These are phyloP conservation scores for Avena insularis DNA, from an alignment of 176 grass and related monocot species.

Conservation along the genomic window DNA sequence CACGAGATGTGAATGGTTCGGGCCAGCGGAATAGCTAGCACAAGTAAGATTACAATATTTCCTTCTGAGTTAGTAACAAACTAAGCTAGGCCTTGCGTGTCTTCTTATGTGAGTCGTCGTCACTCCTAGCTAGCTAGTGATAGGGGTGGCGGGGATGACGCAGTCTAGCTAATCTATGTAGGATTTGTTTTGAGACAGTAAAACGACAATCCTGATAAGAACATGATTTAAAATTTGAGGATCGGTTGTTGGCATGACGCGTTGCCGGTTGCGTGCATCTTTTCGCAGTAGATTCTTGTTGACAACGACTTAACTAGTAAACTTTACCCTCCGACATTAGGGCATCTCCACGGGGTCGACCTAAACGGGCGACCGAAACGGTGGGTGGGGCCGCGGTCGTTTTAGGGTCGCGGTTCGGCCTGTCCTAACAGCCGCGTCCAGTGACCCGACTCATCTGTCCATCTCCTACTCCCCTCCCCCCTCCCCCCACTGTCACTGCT, in stretches of 20 bases:
- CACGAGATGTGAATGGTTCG: background rate
- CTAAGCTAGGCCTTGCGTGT: conserved; percentile 9
- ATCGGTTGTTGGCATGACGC: conserved; percentile 1
- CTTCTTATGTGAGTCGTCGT: conserved; percentile 14
- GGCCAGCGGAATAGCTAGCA: conserved; percentile 18
- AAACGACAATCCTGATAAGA: conserved; percentile 56
- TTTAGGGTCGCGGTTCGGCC: no score
- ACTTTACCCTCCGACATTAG: background rate
- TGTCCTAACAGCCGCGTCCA: no score
- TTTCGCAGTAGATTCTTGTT: conserved; percentile 19
- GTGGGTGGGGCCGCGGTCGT: no score
- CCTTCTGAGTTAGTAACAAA: background rate
- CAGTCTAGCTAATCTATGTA: conserved; percentile 16
- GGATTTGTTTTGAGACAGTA: conserved; percentile 44
- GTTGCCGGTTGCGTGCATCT: conserved; percentile 20
- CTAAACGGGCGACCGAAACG: no score
- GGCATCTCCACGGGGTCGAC: no score
- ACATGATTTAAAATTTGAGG: conserved; percentile 13
- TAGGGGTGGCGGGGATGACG: conserved; percentile 43
- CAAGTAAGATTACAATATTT: background rate
- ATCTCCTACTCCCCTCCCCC: no score
- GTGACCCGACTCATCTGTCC: no score
- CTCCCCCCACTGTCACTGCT: no score
- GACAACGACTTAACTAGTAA: conserved; percentile 15
- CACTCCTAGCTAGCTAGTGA: conserved; percentile 19